Base-by-base conservation (phyloP, 78 protist species). In the Isochrysis galbana region DNA sequence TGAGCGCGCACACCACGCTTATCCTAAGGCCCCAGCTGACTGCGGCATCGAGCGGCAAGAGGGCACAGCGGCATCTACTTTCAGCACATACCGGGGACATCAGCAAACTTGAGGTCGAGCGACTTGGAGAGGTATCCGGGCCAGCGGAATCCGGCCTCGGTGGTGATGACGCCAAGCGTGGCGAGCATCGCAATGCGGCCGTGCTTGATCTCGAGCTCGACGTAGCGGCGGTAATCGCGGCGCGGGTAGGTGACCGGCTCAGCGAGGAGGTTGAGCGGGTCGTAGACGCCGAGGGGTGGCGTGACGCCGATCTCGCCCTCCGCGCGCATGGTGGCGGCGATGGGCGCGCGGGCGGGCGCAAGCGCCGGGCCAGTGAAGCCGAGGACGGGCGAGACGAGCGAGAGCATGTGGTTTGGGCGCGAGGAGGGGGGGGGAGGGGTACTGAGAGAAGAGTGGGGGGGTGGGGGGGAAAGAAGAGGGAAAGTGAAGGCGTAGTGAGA, bases 141-240 rank as follows among this genome's bases (percentile, higher is more conserved):
- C 55, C 51, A 44, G 88, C 88, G 88, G 88, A 80, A 41, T n/a
- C 88, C 88, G 14, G 88, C 88, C 88, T 44, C 54, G 2, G 88
- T 80, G 47, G 51, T 44, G 88, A 80, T 0, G 29, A 41, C n/a
- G 88, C 88, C 88, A 38, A 44, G 34, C 36, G 36, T 26, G 14
- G 88, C 88, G 38, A 80, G 88, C 88, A 80, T 80, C 32, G 47
- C 51, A 22, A 80, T 44, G 88, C 88, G 88, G 88, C 88, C 88
- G 55, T 80, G 88, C 88, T 80, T 80, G 88, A 80, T 42, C 92
- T 90, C 92, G 19, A 67, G 67, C 88, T 80, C 88, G 19, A 80
- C 88, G 38, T 80, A 80, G 88, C 88, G 88, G 55, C 2, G 36
- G 55, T 44, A 44, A 38, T 44, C 55, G 39, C 17, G 26, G 54